Evolutionary conservation across 169 alveolate genomes (phyloP).

Genomic region (Plasmodium gaboni): DNA sequence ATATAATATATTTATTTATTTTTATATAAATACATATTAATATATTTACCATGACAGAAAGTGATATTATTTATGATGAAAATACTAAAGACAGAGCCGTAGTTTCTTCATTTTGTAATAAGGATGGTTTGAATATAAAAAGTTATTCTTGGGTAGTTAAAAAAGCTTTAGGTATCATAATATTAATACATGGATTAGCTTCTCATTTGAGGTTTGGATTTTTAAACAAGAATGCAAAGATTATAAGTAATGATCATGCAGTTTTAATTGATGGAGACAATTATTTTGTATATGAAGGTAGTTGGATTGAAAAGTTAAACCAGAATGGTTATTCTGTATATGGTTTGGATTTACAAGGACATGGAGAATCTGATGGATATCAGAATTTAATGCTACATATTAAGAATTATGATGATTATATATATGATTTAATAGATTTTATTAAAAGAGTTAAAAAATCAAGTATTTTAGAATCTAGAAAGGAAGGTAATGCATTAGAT

Average conservation of each 20-base stretch:
- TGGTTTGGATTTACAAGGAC: constrained; percentile 7
- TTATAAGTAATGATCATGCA: not conserved
- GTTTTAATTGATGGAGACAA: not conserved
- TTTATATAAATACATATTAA: too few relatives aligned
- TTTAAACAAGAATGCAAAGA: not conserved
- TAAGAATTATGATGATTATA: not conserved
- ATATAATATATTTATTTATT: too few relatives aligned
- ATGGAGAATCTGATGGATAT: constrained; percentile 7
- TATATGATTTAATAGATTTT: not conserved
- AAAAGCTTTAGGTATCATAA: constrained; percentile 4
- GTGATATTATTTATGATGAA: too few relatives aligned
- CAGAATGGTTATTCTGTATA: constrained; percentile 1
- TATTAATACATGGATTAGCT: not conserved
- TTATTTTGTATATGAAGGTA: not conserved
- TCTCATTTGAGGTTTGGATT: not conserved
- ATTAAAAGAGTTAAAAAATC: not conserved
- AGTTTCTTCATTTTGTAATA: not conserved
- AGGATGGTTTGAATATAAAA: not conserved
- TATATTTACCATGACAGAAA: not conserved
- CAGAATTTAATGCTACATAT: not conserved
- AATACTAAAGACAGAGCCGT: too few relatives aligned
- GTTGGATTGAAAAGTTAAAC: not conserved
- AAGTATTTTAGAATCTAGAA: not conserved
- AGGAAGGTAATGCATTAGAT: not conserved
- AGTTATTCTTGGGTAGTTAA: not conserved